Conservation (phyloP, 192 early-diverging fungal genomes). For the Glomus cerebriforme region DNA sequence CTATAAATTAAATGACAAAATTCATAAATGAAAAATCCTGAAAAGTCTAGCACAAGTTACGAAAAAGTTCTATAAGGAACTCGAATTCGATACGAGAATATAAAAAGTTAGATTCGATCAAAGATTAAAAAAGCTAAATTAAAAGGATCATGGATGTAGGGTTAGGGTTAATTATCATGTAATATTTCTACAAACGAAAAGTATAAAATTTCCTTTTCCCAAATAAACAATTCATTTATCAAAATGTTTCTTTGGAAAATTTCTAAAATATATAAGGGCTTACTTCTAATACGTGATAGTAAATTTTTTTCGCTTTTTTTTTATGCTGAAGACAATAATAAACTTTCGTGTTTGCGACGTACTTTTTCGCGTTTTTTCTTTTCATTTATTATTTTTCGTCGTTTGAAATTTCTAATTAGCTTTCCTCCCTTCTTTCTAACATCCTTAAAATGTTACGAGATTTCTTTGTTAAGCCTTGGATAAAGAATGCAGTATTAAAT, state of each 20-base stretch:
- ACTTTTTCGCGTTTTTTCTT: not conserved
- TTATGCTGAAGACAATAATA: not conserved
- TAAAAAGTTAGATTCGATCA: no score
- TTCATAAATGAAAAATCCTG: no score
- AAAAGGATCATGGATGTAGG: not conserved
- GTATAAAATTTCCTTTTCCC: not conserved
- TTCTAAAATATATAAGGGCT: not conserved
- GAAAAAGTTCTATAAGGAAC: no score
- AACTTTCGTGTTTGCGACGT: not conserved
- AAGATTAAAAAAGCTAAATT: no score
- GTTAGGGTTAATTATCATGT: not conserved
- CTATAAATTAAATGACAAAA: no score
- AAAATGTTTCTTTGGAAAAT: no score
- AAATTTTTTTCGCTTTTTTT: not conserved
- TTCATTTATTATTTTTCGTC: not conserved
- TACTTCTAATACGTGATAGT: not conserved
- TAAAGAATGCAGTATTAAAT: not conserved
- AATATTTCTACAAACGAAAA: not conserved
- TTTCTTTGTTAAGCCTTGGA: not conserved
- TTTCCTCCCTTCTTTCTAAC: not conserved
- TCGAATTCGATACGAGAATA: no score
- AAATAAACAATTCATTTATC: not conserved
- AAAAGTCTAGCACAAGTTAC: no score
- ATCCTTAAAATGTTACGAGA: not conserved
- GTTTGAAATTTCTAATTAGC: not conserved